Evolutionary conservation across 2,329 filamentous ascomycete species (phyloP).

Genomic region (Aspergillus fumigatus): DNA sequence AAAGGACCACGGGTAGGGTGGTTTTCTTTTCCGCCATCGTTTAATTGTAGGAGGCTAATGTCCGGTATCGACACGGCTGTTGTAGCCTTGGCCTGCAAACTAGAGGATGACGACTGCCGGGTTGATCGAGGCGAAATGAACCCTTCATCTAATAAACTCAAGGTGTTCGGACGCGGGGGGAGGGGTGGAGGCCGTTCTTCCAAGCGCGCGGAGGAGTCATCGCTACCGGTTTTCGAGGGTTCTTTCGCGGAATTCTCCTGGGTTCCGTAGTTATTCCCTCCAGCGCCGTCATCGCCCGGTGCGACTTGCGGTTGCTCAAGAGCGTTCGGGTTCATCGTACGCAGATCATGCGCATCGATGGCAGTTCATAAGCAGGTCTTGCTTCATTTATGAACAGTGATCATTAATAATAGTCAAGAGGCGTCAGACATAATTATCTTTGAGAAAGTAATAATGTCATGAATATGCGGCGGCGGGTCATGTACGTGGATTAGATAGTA

Average conservation of each 20-base stretch:
- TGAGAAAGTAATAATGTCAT: background rate
- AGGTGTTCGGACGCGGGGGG: conserved; percentile 42
- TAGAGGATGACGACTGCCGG: conserved; percentile 30
- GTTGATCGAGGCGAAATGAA: conserved; percentile 28
- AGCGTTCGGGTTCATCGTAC: conserved; percentile 10
- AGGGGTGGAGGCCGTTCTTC: conserved; percentile 42
- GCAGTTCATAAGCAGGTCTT: background rate
- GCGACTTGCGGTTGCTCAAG: conserved; percentile 4
- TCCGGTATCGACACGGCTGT: conserved; percentile 80
- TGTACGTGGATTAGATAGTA: background rate
- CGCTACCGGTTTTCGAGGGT: conserved; percentile 12
- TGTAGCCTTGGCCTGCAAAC: conserved; percentile 62
- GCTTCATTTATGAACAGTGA: background rate
- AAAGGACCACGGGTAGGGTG: conserved; percentile 43
- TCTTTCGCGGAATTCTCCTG: conserved; percentile 9
- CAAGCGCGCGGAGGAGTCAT: conserved; percentile 20
- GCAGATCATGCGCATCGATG: conserved; percentile 7
- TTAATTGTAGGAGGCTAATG: conserved; percentile 70
- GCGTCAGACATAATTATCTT: background rate
- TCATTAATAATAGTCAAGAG: background rate
- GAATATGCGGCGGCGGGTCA: background rate
- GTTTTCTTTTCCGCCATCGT: conserved; percentile 63
- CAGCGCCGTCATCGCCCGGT: background rate
- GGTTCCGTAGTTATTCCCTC: conserved; percentile 8
- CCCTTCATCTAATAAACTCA: conserved; percentile 34